Base-by-base conservation (phyloP, 2,329 filamentous ascomycete species). In the Magnaporthiopsis rhizophila region DNA sequence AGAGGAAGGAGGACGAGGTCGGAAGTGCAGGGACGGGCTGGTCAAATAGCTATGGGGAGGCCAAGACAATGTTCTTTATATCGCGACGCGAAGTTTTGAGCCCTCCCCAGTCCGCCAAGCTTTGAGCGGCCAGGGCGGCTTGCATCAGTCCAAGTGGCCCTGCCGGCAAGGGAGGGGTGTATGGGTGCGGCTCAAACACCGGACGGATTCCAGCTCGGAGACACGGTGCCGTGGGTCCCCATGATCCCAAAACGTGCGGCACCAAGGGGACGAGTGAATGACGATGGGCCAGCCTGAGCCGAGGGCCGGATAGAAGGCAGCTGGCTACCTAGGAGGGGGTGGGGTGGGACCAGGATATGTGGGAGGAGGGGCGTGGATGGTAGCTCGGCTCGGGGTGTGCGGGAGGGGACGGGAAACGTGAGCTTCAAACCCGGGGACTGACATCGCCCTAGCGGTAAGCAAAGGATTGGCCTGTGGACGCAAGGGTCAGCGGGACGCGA, bases 1-100 rank as follows among this genome's bases (percentile, higher is more conserved):
- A 60, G 71, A 69, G 30, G 30, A 69, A 69, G 66, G 64, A 65
- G 68, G 69, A 66, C 67, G 67, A 69, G 68, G 64, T 69, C 68
- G 70, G 72, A 74, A 70, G 73, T 70, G 70, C 71, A 70, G 63
- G 68, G 69, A 66, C 64, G 69, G 67, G 66, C 64, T 64, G 66
- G 64, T 67, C 64, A 66, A 68, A 71, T 65, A 69, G 65, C 58
- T 26, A 26, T 56, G 24, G 63, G 63, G 65, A 63, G 63, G 70
- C 76, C 78, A 77, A 79, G 77, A 74, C 71, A 57, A 67, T 38
- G n/a, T 71, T 74, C 72, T 75, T 77, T 77, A 78, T 77, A 75
- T 72, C 71, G 70, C 68, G 65, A 68, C 68, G 68, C 67, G 66
- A 68, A 66, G 66, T 71, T 71, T 71, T 68, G 69, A 69, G 56